phyloP scores from a whole-genome alignment of 139 green algal genomes.

The Edaphochlamys debaryana region DNA sequence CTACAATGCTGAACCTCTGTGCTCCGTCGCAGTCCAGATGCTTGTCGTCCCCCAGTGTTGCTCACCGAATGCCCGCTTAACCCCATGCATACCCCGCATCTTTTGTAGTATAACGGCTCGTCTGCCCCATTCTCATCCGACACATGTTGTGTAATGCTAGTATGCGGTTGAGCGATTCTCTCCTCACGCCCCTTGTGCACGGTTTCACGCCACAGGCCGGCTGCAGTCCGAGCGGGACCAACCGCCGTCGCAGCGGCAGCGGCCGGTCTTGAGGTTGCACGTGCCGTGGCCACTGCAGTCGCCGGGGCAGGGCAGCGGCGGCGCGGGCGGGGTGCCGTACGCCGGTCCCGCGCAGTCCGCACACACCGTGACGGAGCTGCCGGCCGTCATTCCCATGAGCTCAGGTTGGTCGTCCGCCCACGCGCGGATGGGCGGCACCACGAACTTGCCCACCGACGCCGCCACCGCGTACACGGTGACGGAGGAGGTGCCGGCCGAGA shows the following conservation, averaged over 20 bases:
- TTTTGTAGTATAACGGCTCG: too few relatives aligned
- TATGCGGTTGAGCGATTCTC: too few relatives aligned
- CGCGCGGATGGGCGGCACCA: conserved; percentile 64
- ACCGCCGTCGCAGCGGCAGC: conserved; percentile 52
- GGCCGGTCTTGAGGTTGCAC: conserved; percentile 56
- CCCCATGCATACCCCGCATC: too few relatives aligned
- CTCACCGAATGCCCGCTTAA: too few relatives aligned
- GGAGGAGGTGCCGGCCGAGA: conserved; percentile 61
- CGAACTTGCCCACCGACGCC: conserved; percentile 63
- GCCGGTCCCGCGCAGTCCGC: not conserved
- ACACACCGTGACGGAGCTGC: conserved; percentile 41
- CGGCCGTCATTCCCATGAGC: conserved; percentile 57
- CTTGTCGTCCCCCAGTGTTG: too few relatives aligned
- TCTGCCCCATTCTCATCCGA: too few relatives aligned
- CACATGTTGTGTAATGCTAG: too few relatives aligned
- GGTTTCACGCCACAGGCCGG: too few relatives aligned
- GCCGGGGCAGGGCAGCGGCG: conserved; percentile 40
- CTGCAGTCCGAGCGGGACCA: conserved; percentile 41
- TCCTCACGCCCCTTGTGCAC: too few relatives aligned
- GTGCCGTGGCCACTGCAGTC: conserved; percentile 60
- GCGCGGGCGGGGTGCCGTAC: not conserved
- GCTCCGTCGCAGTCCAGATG: too few relatives aligned
- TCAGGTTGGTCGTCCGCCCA: conserved; percentile 70
- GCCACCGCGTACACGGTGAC: conserved; percentile 66
- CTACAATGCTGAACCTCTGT: too few relatives aligned